These are phyloP conservation scores for Globisporangium takayamanum DNA, from an alignment of 352 stramenopile species.

Conservation along the genomic window DNA sequence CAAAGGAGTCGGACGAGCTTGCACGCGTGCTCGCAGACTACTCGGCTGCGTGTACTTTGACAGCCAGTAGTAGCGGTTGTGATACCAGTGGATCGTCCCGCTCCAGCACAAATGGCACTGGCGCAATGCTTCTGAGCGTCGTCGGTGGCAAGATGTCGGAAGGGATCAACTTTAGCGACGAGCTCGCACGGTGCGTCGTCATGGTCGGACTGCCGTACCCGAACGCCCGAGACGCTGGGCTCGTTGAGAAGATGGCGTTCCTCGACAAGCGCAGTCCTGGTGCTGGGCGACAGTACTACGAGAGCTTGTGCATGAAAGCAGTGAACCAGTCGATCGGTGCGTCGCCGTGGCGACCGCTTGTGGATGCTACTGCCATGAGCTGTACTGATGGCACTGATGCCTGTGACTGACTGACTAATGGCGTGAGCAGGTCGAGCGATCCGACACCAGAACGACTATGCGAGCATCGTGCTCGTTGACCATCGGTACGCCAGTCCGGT, in stretches of 20 bases:
- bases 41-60: constrained; percentile 47
- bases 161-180: constrained; percentile 99
- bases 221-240: constrained; percentile 93
- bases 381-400: too few species aligned
- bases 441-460: constrained; percentile 96
- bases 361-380: too few species aligned
- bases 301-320: constrained; percentile 98
- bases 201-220: constrained; percentile 98
- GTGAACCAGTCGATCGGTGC: constrained; percentile 99
- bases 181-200: constrained; percentile 94
- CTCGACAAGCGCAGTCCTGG: constrained; percentile 63
- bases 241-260: constrained; percentile 97
- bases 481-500: constrained; percentile 82
- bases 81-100: background rate
- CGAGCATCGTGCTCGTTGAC: constrained; percentile 95
- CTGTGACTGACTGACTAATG: background rate
- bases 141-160: constrained; percentile 99
- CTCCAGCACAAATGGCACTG: constrained; percentile 9
- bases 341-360: constrained; percentile 1
- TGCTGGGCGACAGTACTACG: constrained; percentile 91
- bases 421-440: constrained; percentile 86
- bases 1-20: constrained; percentile 90
- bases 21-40: constrained; percentile 86
- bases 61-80: too few species aligned
- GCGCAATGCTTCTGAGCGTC: constrained; percentile 93